phyloP scores from a whole-genome alignment of 257 asterid species.

The Rubia yunnanensis region DNA sequence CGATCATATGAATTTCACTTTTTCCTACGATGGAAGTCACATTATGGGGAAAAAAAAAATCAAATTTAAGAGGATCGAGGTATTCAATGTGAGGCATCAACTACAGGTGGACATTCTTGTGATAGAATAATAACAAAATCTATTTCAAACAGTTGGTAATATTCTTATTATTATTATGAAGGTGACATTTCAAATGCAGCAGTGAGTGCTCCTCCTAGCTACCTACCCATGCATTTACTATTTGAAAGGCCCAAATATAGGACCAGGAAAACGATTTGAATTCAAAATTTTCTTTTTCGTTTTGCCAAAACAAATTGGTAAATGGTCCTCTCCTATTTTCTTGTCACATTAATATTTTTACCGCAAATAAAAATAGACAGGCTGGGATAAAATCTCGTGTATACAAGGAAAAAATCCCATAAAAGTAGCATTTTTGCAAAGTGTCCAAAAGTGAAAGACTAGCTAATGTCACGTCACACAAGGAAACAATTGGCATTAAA shows the following conservation, averaged over 20 bases:
- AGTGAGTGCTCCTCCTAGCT: not conserved
- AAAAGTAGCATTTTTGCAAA: no score
- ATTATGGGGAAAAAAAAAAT: not conserved
- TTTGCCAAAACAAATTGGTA: not conserved
- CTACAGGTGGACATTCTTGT: not conserved
- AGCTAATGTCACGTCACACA: no score
- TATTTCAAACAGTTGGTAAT: not conserved
- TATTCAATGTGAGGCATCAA: not conserved
- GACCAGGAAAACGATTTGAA: not conserved
- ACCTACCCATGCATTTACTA: not conserved
- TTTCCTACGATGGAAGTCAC: no score
- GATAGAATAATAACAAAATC: not conserved
- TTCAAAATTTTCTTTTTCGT: constrained; percentile 2
- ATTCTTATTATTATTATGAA: not conserved
- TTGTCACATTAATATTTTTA: not conserved
- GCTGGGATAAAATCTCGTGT: no score
- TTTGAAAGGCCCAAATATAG: not conserved
- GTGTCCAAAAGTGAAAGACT: no score
- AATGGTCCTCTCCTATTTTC: not conserved
- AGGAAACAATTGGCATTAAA: no score
- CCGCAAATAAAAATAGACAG: not conserved
- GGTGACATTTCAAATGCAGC: not conserved
- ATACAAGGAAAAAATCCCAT: no score
- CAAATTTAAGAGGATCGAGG: not conserved
- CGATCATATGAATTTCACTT: no score